phyloP scores from a whole-genome alignment of 1,284 basidiomycete genomes.

The Nidula niveotomentosa region DNA sequence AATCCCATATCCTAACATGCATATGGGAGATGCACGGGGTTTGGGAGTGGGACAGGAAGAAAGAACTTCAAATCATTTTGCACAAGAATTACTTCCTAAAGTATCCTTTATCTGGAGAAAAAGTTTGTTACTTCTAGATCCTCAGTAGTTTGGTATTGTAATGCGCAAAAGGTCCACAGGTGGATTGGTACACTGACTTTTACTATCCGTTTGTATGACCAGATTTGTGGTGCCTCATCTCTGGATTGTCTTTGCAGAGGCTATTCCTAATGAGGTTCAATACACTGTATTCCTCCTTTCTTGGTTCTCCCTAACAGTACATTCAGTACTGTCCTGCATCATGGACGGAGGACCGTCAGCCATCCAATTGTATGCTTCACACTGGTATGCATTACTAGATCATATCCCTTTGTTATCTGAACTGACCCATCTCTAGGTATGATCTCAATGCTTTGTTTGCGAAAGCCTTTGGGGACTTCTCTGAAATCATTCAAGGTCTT shows the following conservation, averaged over 20 bases:
- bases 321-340: slow-evolving; percentile 73
- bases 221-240: slow-evolving; percentile 52
- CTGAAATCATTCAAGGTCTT: slow-evolving; percentile 90
- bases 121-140: slow-evolving; percentile 33
- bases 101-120: slow-evolving; percentile 58
- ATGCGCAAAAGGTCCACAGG: slow-evolving; percentile 27
- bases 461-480: slow-evolving; percentile 81
- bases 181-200: slow-evolving; percentile 85
- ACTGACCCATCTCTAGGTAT: slow-evolving; percentile 55
- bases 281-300: neutral
- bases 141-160: neutral
- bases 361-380: slow-evolving; percentile 82
- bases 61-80: slow-evolving; percentile 73
- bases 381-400: slow-evolving; percentile 60
- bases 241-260: slow-evolving; percentile 73
- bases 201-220: slow-evolving; percentile 79
- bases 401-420: too few relatives aligned
- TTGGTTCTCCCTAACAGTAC: neutral
- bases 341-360: slow-evolving; percentile 66
- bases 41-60: slow-evolving; percentile 85
- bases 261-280: slow-evolving; percentile 88
- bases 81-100: slow-evolving; percentile 86
- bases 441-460: slow-evolving; percentile 85
- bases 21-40: slow-evolving; percentile 93
- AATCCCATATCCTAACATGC: too few relatives aligned